Evolutionary conservation across 208 protist species (phyloP).

Genomic region (Crithidia acanthocephali): DNA sequence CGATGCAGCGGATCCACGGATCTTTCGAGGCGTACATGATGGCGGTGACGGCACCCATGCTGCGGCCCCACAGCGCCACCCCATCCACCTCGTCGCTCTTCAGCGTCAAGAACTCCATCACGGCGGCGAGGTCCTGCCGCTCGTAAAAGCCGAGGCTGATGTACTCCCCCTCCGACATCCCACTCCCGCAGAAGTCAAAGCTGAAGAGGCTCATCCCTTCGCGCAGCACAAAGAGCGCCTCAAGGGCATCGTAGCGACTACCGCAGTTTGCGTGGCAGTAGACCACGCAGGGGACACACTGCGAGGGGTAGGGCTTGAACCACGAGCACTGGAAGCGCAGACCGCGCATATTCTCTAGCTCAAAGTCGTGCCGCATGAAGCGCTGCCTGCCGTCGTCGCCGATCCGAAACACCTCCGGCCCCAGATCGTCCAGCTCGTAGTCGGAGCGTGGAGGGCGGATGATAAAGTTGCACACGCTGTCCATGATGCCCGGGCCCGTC

Average conservation of each 20-base stretch:
- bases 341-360: conserved; percentile 83
- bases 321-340: conserved; percentile 83
- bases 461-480: conserved; percentile 86
- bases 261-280: conserved; percentile 94
- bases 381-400: conserved; percentile 38
- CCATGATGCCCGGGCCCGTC: conserved; percentile 52
- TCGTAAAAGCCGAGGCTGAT: conserved; percentile 96
- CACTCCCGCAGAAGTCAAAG: conserved; percentile 94
- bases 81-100: conserved; percentile 67
- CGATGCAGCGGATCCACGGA: conserved; percentile 86
- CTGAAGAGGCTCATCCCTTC: conserved; percentile 91
- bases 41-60: conserved; percentile 95
- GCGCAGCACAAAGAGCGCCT: conserved; percentile 80
- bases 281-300: conserved; percentile 82
- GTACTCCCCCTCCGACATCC: conserved; percentile 94
- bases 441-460: conserved; percentile 81
- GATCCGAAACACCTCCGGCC: conserved; percentile 70
- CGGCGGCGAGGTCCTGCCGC: conserved; percentile 90
- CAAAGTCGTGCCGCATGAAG: conserved; percentile 74
- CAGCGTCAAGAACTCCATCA: conserved; percentile 84
- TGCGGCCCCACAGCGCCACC: conserved; percentile 92
- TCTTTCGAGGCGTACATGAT: conserved; percentile 96
- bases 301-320: conserved; percentile 56
- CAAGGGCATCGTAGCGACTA: conserved; percentile 76
- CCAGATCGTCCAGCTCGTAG: conserved; percentile 64